These are phyloP conservation scores for Leishmania martiniquensis DNA, from an alignment of 208 protist species.

Conservation along the genomic window DNA sequence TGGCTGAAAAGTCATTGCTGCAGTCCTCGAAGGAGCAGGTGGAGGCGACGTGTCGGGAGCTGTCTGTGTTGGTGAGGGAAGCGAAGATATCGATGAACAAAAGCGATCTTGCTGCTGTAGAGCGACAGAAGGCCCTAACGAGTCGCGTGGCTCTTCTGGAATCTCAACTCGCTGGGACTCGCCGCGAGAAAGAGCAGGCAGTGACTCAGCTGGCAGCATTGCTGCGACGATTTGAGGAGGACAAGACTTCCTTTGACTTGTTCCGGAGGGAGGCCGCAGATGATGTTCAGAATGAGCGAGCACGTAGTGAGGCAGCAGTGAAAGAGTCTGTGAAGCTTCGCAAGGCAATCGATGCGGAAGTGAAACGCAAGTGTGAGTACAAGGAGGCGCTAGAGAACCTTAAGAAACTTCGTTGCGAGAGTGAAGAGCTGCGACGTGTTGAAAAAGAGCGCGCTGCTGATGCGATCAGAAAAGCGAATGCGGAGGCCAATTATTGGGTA, in stretches of 20 bases:
- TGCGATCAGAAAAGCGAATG: constrained; percentile 73
- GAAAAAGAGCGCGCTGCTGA: constrained; percentile 61
- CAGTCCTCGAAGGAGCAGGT: constrained; percentile 21
- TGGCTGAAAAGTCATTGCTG: constrained; percentile 4
- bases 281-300: constrained; percentile 26
- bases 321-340: constrained; percentile 49
- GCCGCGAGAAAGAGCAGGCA: constrained; percentile 19
- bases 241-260: constrained; percentile 18
- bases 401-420: constrained; percentile 63
- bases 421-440: constrained; percentile 50
- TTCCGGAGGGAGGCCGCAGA: constrained; percentile 15
- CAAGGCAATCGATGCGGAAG: constrained; percentile 63
- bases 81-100: constrained; percentile 31
- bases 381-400: constrained; percentile 72
- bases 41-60: constrained; percentile 28
- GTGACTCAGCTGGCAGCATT: constrained; percentile 13
- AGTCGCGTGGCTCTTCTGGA: constrained; percentile 28
- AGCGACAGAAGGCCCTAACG: constrained; percentile 25
- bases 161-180: background rate
- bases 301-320: constrained; percentile 16
- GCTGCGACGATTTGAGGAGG: constrained; percentile 37
- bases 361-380: constrained; percentile 78
- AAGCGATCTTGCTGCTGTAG: constrained; percentile 25
- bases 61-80: constrained; percentile 37
- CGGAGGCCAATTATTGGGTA: constrained; percentile 79